Evolutionary conservation across 495 filamentous ascomycete species (phyloP), one percentile per base, ranked within the genome.

Genomic region (Xylaria sp.): DNA sequence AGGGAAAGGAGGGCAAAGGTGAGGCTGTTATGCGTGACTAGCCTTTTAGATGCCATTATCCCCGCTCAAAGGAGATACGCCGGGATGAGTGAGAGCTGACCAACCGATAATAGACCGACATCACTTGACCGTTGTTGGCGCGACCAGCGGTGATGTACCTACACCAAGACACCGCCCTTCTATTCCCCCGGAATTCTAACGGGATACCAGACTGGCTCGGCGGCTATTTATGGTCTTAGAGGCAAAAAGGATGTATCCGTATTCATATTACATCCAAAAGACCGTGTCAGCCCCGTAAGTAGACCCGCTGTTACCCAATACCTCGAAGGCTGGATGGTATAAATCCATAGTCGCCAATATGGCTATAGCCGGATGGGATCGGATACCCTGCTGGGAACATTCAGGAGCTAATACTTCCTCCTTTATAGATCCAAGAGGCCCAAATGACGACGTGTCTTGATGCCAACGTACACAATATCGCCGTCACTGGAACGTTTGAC

Each of bases 191-290:
- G 5, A 64, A 29, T 35, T 61, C 35, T 41, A 14, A 44, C 48
- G 15, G 12, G 8, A 37, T 40, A n/a, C 26, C 35, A 71, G 61
- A 98, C 96, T 62, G 96, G 96, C 0, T 95, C 92, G 5, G 96
- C 96, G 2, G 96, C 96, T 21, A 98, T 99, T 72, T 97, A 97
- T 78, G 96, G 96, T n/a, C 86, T 99, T 8, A 84, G 94, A n/a
- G 93, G 93, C 33, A 98, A 98, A 88, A 95, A 95, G 81, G 96
- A 99, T 85, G 90, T 98, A 8, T 93, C 92, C 0, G 90, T 98
- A 9, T 93, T 93, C 81, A 98, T 99, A 74, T 82, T 97, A 66
- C 90, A 93, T 79, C 96, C 96, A 7, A 91, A 93, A 72, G 95
- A 93, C 41, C 88, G 90, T 62, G 89, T 97, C 53, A 92, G 88